Percentiles rank a stretch among this genome's conserved stretches.
Conservation (phyloP, 2,329 filamentous ascomycete genomes). For the Fusarium caatingaense region DNA sequence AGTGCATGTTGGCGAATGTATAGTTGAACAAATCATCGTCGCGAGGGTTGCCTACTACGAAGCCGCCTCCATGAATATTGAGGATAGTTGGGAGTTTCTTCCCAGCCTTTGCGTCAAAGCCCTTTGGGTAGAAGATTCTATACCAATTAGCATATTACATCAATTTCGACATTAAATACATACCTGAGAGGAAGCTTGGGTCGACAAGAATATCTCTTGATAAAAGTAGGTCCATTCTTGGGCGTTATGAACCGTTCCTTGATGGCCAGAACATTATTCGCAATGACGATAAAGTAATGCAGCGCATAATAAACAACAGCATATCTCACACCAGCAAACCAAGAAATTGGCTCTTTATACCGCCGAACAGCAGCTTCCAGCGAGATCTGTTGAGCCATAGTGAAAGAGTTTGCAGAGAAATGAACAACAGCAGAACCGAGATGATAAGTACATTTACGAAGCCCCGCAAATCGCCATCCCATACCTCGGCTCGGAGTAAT, state of each 20-base stretch:
- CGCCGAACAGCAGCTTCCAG: background rate
- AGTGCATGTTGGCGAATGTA: slow-evolving; percentile 22
- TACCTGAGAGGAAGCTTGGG: slow-evolving; percentile 19
- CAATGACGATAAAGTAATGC: background rate
- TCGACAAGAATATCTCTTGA: slow-evolving; percentile 13
- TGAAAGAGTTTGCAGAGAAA: background rate
- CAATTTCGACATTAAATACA: fast-evolving
- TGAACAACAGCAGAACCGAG: background rate
- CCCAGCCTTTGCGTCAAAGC: background rate
- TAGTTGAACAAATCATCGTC: slow-evolving; percentile 25
- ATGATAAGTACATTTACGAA: background rate
- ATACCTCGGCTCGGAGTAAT: background rate
- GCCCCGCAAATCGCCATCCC: slow-evolving; percentile 3
- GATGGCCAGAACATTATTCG: background rate
- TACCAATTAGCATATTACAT: background rate
- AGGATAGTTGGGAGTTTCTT: slow-evolving; percentile 1
- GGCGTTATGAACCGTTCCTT: background rate
- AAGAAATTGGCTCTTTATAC: background rate
- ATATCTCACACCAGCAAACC: background rate
- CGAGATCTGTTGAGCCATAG: background rate
- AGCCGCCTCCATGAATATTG: slow-evolving; percentile 25
- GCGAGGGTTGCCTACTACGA: slow-evolving; percentile 15
- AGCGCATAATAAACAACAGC: background rate
- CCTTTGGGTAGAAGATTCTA: slow-evolving; percentile 20
- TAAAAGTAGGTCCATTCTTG: slow-evolving; percentile 2